Percentiles rank a stretch among this genome's conserved stretches.
Evolutionary conservation across 805 yeast genomes (phyloP).

Genomic region (Blastobotrys muscicola): DNA sequence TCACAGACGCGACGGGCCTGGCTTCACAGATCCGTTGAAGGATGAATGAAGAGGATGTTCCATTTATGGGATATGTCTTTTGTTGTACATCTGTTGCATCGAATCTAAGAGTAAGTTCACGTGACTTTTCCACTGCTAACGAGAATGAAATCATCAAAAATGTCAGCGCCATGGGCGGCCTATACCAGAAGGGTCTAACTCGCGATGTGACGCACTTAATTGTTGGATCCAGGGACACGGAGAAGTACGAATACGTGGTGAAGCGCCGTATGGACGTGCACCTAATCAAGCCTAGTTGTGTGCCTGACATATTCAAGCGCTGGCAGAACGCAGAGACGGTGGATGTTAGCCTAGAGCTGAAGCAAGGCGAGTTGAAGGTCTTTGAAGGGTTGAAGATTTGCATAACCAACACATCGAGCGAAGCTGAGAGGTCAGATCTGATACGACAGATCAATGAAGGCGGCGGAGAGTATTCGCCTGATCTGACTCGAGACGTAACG

Average conservation of each 20-base stretch:
- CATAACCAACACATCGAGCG: slow-evolving; percentile 28
- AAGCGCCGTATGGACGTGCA: slow-evolving; percentile 39
- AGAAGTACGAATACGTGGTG: slow-evolving; percentile 45
- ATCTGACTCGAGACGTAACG: slow-evolving; percentile 21
- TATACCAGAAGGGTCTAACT: slow-evolving; percentile 38
- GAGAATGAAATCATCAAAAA: slow-evolving; percentile 26
- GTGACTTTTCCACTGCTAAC: neutral
- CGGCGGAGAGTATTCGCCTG: slow-evolving; percentile 28
- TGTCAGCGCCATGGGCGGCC: slow-evolving; percentile 40
- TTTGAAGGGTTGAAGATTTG: slow-evolving; percentile 30
- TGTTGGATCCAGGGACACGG: slow-evolving; percentile 44
- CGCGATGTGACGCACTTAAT: slow-evolving; percentile 42
- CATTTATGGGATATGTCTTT: slow-evolving; percentile 8
- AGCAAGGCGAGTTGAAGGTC: slow-evolving; percentile 16
- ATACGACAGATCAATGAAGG: slow-evolving; percentile 20
- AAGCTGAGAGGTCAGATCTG: slow-evolving; percentile 20
- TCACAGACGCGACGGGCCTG: no score
- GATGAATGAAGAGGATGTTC: neutral
- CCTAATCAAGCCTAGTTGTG: slow-evolving; percentile 41
- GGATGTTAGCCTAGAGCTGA: slow-evolving; percentile 19
- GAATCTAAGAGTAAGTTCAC: slow-evolving; percentile 11
- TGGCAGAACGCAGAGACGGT: slow-evolving; percentile 47
- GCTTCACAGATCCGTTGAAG: no score
- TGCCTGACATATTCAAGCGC: slow-evolving; percentile 35
- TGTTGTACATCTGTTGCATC: slow-evolving; percentile 16